Evolutionary conservation across 805 yeast species (phyloP).

Genomic region (Suhomyces tanzawaensis): DNA sequence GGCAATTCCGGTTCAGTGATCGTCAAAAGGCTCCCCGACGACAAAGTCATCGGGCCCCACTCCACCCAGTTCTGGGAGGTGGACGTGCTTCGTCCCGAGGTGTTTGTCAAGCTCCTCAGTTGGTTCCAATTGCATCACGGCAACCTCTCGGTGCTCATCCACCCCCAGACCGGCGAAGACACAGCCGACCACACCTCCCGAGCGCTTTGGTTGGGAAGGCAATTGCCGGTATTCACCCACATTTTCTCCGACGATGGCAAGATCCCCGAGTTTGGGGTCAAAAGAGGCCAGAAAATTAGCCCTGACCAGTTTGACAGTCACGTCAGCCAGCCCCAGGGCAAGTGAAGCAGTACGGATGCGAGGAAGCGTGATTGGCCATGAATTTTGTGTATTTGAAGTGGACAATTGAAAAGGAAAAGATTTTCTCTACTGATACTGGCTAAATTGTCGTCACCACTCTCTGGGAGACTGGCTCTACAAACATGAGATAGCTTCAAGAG

Average conservation of each 20-base stretch:
- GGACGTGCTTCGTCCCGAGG: slow-evolving; percentile 30
- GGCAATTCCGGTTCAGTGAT: slow-evolving; percentile 25
- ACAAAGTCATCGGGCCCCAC: slow-evolving; percentile 31
- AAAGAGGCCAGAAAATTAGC: slow-evolving; percentile 14
- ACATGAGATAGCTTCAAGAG: too few relatives aligned
- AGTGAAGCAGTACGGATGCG: too few relatives aligned
- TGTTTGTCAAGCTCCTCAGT: slow-evolving; percentile 24
- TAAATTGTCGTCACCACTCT: too few relatives aligned
- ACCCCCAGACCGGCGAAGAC: slow-evolving; percentile 34
- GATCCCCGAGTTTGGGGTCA: slow-evolving; percentile 29
- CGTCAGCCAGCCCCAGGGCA: background rate
- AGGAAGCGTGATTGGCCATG: too few relatives aligned
- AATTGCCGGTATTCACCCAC: slow-evolving; percentile 17
- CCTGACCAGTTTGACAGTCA: slow-evolving; percentile 12
- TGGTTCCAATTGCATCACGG: slow-evolving; percentile 35
- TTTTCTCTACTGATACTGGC: too few relatives aligned
- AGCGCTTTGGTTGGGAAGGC: slow-evolving; percentile 31
- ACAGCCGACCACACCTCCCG: slow-evolving; percentile 24
- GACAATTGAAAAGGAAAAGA: too few relatives aligned
- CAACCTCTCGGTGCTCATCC: slow-evolving; percentile 29
- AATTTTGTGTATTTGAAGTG: too few relatives aligned
- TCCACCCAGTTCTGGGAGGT: slow-evolving; percentile 34
- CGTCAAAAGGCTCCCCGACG: slow-evolving; percentile 26
- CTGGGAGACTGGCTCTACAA: too few relatives aligned
- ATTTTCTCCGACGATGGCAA: slow-evolving; percentile 12